A percentile compares a stretch with the other conserved stretches of the same genome.
Evolutionary conservation across 176 grass and related monocot species (phyloP).

Genomic region (Hordeum vulgare): DNA sequence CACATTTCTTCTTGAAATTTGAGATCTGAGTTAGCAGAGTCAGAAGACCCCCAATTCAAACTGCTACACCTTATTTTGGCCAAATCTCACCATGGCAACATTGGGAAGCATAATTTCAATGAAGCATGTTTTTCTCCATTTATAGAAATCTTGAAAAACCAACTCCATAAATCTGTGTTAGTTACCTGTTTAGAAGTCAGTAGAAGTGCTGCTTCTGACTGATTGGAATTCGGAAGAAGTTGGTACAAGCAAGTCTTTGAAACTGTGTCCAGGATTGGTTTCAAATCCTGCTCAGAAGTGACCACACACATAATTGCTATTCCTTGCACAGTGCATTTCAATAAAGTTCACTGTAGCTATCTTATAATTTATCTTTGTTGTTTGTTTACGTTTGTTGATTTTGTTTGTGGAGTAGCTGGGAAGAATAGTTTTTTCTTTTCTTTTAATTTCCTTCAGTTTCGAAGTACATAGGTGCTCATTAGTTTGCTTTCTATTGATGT

Average conservation of each 20-base stretch:
- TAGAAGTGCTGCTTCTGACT: background rate
- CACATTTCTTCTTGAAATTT: background rate
- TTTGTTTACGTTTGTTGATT: slow-evolving; percentile 9
- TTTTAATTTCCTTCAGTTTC: background rate
- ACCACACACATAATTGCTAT: background rate
- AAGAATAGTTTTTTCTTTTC: background rate
- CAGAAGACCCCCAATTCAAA: background rate
- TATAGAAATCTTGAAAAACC: background rate
- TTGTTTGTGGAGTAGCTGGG: background rate
- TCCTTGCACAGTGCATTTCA: background rate
- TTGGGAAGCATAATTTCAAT: background rate
- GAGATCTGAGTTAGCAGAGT: background rate
- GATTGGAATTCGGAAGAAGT: background rate
- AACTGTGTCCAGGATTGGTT: background rate
- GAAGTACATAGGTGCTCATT: background rate
- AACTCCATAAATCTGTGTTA: background rate
- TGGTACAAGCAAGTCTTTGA: background rate
- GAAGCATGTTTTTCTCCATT: background rate
- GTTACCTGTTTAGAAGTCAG: background rate
- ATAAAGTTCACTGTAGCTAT: background rate
- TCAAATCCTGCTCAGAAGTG: background rate
- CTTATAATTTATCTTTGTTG: background rate
- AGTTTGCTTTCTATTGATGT: background rate
- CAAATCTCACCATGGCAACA: background rate
- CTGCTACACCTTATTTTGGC: background rate